phyloP scores from a whole-genome alignment of 202 grass and related monocot species.

The Saccharum hybrid region DNA sequence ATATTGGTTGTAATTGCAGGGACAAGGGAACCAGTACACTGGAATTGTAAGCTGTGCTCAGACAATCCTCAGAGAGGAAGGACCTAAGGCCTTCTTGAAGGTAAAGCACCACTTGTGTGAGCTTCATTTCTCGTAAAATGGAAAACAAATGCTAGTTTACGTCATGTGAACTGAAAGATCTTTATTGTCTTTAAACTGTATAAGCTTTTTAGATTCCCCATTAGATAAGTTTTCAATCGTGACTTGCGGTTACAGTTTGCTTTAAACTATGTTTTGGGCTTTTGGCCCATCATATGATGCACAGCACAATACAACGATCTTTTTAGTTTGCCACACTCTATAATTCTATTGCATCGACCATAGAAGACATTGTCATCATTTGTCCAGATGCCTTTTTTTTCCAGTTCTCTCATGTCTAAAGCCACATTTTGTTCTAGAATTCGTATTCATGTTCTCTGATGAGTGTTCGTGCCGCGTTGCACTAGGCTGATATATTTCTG shows the following conservation, averaged over 20 bases:
- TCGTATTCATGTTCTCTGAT: not conserved
- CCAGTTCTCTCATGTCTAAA: not conserved
- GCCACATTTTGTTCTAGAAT: not conserved
- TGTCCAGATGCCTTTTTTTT: not conserved
- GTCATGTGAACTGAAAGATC: not conserved
- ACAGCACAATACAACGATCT: not conserved
- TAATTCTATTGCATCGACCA: no score
- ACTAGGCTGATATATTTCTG: not conserved
- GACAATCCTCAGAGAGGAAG: conserved; percentile 83
- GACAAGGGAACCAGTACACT: conserved; percentile 71
- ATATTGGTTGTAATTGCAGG: conserved; percentile 50
- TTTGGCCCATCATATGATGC: not conserved
- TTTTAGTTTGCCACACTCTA: not conserved
- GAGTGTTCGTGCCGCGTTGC: not conserved
- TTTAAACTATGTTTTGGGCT: not conserved
- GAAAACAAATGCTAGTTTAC: not conserved
- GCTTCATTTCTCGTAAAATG: not conserved
- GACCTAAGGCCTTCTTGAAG: conserved; percentile 78
- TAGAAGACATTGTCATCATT: not conserved
- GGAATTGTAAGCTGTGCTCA: conserved; percentile 79
- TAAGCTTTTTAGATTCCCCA: not conserved
- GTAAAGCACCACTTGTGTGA: conserved; percentile 27
- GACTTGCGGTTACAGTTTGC: not conserved
- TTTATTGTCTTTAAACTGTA: not conserved
- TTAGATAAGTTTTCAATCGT: not conserved